Evolutionary conservation across 1,139 yeast species (phyloP), one percentile per base, ranked within the genome.

Genomic region (Sugiyamaella pinicola): DNA sequence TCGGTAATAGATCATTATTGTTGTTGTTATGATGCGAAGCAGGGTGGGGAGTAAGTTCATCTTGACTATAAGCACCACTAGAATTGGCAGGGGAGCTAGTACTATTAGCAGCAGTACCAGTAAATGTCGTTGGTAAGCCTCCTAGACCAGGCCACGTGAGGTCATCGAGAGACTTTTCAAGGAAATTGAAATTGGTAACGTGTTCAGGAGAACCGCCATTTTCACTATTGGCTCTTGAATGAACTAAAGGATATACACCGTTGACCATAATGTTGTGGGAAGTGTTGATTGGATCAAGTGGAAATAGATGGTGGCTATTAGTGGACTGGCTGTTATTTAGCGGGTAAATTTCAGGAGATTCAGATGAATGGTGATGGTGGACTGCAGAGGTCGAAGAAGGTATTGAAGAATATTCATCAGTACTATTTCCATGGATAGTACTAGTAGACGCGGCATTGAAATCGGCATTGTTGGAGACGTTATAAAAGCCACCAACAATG

Each of bases 201-300:
- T 51, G 54, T 33, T 55, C 57, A 17, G 57, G 53, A 31, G 58
- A 53, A 9, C 58, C 59, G 13, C 58, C 47, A 42, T 47, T 54
- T 39, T 58, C 62, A 41, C 59, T 54, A 47, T 60, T 61, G 46
- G 63, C 60, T 19, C 62, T 52, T 15, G 64, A 61, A 51, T 61
- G 64, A 1, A 58, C 61, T 26, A 54, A 48, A 2, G 64, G 63
- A 48, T 61, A 61, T 3, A 60, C 40, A 8, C 64, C 64, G 47
- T 58, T 57, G 41, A 53, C 47, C 53, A 49, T 47, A 15, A 52
- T 22, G 15, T 39, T 37, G 49, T 53, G 45, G 13, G 49, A 39
- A 22, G 22, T 28, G 24, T 22, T 28, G 24, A 49, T 43, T 6
- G 39, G 45, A 18, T 47, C 51, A 10, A 38, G 31, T 8, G 45